Evolutionary conservation across 225 moss, liverwort and hornwort genomes (phyloP), one percentile per base, ranked within the genome.

Genomic region (Marchantia polymorpha): DNA sequence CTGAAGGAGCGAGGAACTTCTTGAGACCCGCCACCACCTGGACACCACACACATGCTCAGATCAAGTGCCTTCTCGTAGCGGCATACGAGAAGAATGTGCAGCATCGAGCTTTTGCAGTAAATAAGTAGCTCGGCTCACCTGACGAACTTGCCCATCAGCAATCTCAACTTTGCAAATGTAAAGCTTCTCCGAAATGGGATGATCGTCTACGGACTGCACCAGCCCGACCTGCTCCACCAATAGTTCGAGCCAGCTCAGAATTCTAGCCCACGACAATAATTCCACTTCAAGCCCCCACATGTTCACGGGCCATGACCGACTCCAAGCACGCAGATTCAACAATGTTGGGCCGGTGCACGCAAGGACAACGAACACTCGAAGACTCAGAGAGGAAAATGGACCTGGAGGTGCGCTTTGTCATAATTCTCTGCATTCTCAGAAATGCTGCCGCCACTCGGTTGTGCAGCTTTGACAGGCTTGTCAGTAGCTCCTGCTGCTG

Each of bases 11-110:
- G 67, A 94, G 81, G 86, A 92, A 94, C 78, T 92, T 92, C 84
- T 91, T 89, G 72, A 96, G 82, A 74, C 96, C 96, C 67, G 96
- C 96, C 54, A 97, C 96, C 81, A 93, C 94, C 94, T 94, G 83
- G 47, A 20, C 3, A 1, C 19, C 29, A 8, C n/a, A 56, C 46
- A 82, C 7, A 47, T 0, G 64, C 22, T 39, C 5, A 39, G 39
- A 2, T 39, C 5, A 39, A 39, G 39, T 39, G 39, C 39, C 39
- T 2, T 39, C 3, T 39, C 39, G 39, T 2, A 39, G 39, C 39
- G 39, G 39, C 39, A 39, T 2, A 39, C 39, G 39, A 39, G 39
- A 5, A 2, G 39, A 39, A 26, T 1, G 25, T 26, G 14, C 29
- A 7, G 23, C 26, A 67, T 23, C 31, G 65, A 39, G 39, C 39